These are phyloP conservation scores for Rhizopogon vulgaris DNA, from an alignment of 768 basidiomycete species.

Conservation along the genomic window DNA sequence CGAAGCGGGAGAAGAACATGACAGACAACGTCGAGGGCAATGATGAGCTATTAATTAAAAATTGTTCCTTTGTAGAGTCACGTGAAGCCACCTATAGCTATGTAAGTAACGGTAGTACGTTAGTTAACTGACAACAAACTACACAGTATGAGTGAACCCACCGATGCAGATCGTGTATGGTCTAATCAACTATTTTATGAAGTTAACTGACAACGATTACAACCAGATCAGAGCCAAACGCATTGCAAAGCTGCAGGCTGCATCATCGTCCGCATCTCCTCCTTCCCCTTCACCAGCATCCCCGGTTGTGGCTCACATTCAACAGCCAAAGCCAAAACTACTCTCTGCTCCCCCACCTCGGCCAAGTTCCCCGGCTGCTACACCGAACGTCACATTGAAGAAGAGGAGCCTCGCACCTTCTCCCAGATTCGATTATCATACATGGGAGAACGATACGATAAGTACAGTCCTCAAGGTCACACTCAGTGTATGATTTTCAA, in stretches of 20 bases:
- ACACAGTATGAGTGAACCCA: conserved; percentile 40
- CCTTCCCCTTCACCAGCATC: conserved; percentile 19
- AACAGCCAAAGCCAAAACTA: conserved; percentile 29
- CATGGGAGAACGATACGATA: conserved; percentile 75
- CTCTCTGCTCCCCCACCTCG: conserved; percentile 16
- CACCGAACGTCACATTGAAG: conserved; percentile 34
- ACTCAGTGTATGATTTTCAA: conserved; percentile 52
- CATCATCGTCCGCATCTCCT: conserved; percentile 7
- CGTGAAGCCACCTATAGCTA: no score
- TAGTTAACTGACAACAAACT: no score
- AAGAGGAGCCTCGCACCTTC: conserved; percentile 36
- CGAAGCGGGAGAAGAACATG: conserved; percentile 25
- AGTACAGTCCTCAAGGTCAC: conserved; percentile 70
- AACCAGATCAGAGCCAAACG: conserved; percentile 86
- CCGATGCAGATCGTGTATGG: conserved; percentile 77
- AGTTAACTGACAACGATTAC: neutral
- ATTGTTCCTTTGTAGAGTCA: no score
- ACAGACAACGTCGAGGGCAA: neutral
- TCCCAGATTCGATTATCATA: conserved; percentile 44
- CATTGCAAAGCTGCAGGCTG: conserved; percentile 71
- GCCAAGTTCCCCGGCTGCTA: conserved; percentile 25
- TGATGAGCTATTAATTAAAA: no score
- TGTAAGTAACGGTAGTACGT: no score
- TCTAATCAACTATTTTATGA: neutral
- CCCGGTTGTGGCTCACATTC: conserved; percentile 23